A percentile compares a stretch with the other conserved stretches of the same genome.
These are phyloP conservation scores for Alternaria gaisen DNA, from an alignment of 2,329 filamentous ascomycete genomes.

Conservation along the genomic window DNA sequence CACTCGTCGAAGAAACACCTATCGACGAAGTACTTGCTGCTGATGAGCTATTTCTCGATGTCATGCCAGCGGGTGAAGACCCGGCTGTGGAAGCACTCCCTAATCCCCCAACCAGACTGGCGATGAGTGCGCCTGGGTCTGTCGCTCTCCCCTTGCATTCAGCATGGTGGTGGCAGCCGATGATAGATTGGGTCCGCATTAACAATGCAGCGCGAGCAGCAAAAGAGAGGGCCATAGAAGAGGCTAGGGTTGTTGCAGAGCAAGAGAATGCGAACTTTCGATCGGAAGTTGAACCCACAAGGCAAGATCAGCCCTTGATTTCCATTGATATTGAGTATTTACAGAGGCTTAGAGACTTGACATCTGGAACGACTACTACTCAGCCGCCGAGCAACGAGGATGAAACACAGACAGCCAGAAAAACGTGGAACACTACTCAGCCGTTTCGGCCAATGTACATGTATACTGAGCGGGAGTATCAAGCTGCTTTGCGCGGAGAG, in stretches of 20 bases:
- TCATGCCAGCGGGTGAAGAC: background rate
- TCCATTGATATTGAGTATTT: background rate
- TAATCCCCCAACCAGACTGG: background rate
- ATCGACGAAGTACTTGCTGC: background rate
- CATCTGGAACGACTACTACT: background rate
- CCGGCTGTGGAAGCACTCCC: background rate
- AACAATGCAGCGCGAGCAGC: background rate
- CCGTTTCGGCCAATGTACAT: background rate
- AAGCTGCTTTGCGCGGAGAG: background rate
- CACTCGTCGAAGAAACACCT: background rate
- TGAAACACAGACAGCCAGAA: background rate
- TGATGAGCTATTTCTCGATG: background rate
- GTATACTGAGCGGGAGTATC: background rate
- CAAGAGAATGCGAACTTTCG: background rate
- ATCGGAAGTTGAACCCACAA: background rate
- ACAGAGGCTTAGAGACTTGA: background rate
- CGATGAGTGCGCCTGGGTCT: background rate
- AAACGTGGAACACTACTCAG: background rate
- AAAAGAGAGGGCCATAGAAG: background rate
- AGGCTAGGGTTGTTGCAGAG: background rate
- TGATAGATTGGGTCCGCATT: background rate
- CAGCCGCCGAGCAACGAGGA: background rate
- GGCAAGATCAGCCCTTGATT: background rate
- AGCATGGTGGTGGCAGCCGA: background rate
- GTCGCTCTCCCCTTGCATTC: background rate